Conservation (phyloP, 805 yeast genomes). For the Scheffersomyces spartinae region DNA sequence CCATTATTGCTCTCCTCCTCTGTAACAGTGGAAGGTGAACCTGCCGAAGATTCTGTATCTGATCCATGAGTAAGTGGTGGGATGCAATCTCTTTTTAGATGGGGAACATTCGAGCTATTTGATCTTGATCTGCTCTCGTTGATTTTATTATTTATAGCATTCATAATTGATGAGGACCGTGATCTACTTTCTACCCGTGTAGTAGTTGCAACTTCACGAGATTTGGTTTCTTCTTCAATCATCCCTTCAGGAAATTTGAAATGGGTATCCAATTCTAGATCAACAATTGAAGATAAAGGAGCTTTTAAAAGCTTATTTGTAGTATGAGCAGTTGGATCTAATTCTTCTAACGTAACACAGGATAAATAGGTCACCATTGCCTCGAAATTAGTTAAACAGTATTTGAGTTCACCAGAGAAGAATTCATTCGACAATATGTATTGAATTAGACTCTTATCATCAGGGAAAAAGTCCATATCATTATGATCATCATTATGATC, state of each 20-base stretch:
- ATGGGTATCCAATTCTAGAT: conserved; percentile 13
- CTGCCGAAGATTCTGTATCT: conserved; percentile 9
- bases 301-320: conserved; percentile 9
- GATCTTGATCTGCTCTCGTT: conserved; percentile 24
- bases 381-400: conserved; percentile 30
- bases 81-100: too few species aligned
- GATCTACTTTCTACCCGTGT: conserved; percentile 13
- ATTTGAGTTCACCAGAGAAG: conserved; percentile 27
- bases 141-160: conserved; percentile 19
- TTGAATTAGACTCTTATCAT: conserved; percentile 19
- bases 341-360: conserved; percentile 21
- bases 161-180: conserved; percentile 27
- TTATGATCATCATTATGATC: conserved; percentile 2
- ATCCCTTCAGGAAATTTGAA: conserved; percentile 14
- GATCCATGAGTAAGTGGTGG: too few species aligned
- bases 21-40: conserved; percentile 5
- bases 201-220: conserved; percentile 4
- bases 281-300: conserved; percentile 19
- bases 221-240: conserved; percentile 6
- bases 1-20: conserved; percentile 4
- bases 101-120: conserved; percentile 18
- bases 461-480: conserved; percentile 13
- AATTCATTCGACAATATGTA: conserved; percentile 15
- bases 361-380: conserved; percentile 27
- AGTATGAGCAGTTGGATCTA: conserved; percentile 6